Evolutionary conservation across 1,284 basidiomycete species (phyloP).

Genomic region (Leccinum griseonigrum): DNA sequence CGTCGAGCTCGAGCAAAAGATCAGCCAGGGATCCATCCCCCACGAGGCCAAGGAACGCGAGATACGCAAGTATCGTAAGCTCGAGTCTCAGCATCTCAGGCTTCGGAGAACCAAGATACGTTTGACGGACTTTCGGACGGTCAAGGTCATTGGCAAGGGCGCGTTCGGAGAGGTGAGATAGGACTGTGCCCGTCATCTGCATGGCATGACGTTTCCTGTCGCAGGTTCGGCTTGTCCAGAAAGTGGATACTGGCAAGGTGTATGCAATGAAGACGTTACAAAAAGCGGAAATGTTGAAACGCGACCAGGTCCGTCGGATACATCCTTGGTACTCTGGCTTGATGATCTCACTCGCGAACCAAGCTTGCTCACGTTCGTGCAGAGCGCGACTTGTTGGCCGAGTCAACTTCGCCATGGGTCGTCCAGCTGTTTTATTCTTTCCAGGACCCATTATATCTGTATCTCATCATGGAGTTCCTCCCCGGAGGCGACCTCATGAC

Average conservation of each 20-base stretch:
- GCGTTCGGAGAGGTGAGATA: conserved; percentile 87
- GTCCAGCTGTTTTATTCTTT: conserved; percentile 99
- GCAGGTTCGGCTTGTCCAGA: conserved; percentile 92
- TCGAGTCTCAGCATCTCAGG: conserved; percentile 90
- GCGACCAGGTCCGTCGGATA: conserved; percentile 78
- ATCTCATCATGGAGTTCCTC: conserved; percentile 98
- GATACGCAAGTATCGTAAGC: conserved; percentile 86
- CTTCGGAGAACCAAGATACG: conserved; percentile 92
- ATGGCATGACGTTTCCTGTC: conserved; percentile 1
- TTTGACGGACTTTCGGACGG: conserved; percentile 90
- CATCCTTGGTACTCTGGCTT: background rate
- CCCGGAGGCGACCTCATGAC: conserved; percentile 98
- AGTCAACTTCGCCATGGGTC: conserved; percentile 97
- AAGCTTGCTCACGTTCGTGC: conserved; percentile 97
- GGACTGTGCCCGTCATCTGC: background rate
- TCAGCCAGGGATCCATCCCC: conserved; percentile 72
- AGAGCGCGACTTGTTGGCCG: conserved; percentile 97
- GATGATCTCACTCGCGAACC: conserved; percentile 6
- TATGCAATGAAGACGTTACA: conserved; percentile 99
- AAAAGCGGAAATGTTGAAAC: conserved; percentile 99
- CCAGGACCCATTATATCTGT: conserved; percentile 94
- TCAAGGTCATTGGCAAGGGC: conserved; percentile 99
- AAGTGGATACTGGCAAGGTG: conserved; percentile 96
- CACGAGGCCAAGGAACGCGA: conserved; percentile 90
- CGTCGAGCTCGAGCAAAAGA: conserved; percentile 88